Base-by-base conservation (phyloP, 2,329 filamentous ascomycete species). In the Diplodia intermedia region DNA sequence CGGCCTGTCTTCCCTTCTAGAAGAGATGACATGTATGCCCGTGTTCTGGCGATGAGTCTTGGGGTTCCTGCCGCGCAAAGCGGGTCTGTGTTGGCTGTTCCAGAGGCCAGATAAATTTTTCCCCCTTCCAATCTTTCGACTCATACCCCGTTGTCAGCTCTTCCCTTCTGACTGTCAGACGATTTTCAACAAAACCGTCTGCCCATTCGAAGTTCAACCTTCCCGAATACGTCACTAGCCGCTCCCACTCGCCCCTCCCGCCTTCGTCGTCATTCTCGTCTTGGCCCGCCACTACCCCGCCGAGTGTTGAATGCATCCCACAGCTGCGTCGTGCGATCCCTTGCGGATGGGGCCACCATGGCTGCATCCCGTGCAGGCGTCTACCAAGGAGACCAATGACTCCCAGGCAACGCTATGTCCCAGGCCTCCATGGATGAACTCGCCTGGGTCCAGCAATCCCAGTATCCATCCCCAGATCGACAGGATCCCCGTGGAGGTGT, bases 111-210 rank as follows among this genome's bases (percentile, higher is more conserved):
- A 63, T 63, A 63, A 63, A 63, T 53, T 63, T 62, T 63, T 38
- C 47, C 18, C 9, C 47, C 60, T 31, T 49, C 26, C 26, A n/a
- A 50, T 47, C 38, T 63, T 31, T 52, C 60, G 47, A 53, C 57
- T 62, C 57, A 62, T 62, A 33, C 43, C 26, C 40, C 50, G 26
- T 50, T 40, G 33, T 43, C 57, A 60, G 29, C 54, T 33, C 7
- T 38, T 26, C 31, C 29, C n/a, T 20, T 43, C 15, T 50, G 31
- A 63, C 47, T 26, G 33, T 63, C 60, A 52, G 60, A 52, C 60
- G 60, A 63, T 63, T 63, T 63, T 63, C 60, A 63, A 63, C 60
- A 63, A 63, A 63, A 63, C 60, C 60, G 60, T 63, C 23, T 33
- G 26, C 40, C 40, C 18, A 62, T 11, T 61, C 57, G 40, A 63